Base-by-base conservation (phyloP, 2,329 filamentous ascomycete species). In the Aspergillus tanneri region DNA sequence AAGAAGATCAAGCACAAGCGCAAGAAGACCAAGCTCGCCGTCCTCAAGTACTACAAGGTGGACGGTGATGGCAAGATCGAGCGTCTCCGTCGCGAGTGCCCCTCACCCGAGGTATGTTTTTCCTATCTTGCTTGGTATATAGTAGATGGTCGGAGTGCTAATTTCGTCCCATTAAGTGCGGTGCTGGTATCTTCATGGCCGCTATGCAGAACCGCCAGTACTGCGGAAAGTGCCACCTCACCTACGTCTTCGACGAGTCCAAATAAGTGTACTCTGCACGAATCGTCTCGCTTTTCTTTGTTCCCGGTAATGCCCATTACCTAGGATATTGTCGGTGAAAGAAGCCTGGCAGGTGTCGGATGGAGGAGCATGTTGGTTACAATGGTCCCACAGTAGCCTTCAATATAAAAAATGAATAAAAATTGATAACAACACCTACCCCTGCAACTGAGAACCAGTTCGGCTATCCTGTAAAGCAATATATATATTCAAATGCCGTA, bases 1-100 rank as follows among this genome's bases (percentile, higher is more conserved):
- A 99, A 99, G 91, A 99, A 99, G 90, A 99, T 99, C 88, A 99
- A 99, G 93, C 93, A 99, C 87, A 99, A 99, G 91, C 88, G 90
- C 83, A 99, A 97, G 90, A 99, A 99, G 92, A 96, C 88, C 86
- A 99, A 99, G 88, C 82, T 99, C 77, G 93, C 93, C 71, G 92
- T 99, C 67, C 91, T 99, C 78, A 99, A 99, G 87, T 99, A 99
- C 89, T 99, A 99, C 89, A 99, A 99, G 89, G 93, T 99, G 69
- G 93, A 97, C 78, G 90, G 88, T 69, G 93, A 99, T 72, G 93
- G 95, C 79, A 97, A 97, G 87, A 97, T 99, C 70, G 93, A 99
- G 88, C 93, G 93, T 73, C 87, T 99, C 65, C 86, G 95, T 75
- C 86, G 93, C 78, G 95, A 99, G 85, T 99, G 93, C 83, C 93